Evolutionary conservation across 148 eudicot genomes (phyloP), one percentile per base, ranked within the genome.

Genomic region (Fagopyrum tataricum): DNA sequence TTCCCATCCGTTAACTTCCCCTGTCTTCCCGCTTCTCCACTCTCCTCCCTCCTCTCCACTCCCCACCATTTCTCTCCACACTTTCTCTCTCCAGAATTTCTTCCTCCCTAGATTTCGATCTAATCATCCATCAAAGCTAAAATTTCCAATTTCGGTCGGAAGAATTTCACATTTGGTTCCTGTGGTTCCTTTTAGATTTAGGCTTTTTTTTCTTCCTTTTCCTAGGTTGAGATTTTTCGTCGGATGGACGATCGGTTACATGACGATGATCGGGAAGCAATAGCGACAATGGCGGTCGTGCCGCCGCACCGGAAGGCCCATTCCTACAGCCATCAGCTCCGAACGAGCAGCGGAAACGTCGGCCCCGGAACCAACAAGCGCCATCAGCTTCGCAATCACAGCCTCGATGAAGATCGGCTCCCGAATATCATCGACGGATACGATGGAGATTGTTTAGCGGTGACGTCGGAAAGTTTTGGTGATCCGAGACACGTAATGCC

Each of bases 321-420:
- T 7, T 88, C 93, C 6, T 77, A 91, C 77, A 86, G 84, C 76
- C 76, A 74, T 26, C 76, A 74, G 40, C 52, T 74, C 42, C 21
- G 71, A 9, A 14, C 69, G 69, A 64, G 69, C 44, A 64, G 69
- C 69, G 69, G 44, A 64, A 37, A 31, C 69, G 44, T 17, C 18
- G 7, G 43, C 43, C 70, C 53, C 56, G 37, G 70, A 14, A 11
- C 39, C 55, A 61, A 26, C 68, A 41, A 74, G 31, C 76, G 42
- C 39, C 14, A 31, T 59, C 87, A 81, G 51, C 75, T 75, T 72
- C 87, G 96, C 37, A 90, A 91, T 51, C 95, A 90, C 77, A 88
- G 93, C 82, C 91, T 90, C 68, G 93, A 95, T 52, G 92, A 87
- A 5, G 83, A 71, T 47, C 77, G 73, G 13, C 76, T 85, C 31